A percentile compares a stretch with the other conserved stretches of the same genome.
Conservation (phyloP, 441 rosid species). For the Sinapis alba region DNA sequence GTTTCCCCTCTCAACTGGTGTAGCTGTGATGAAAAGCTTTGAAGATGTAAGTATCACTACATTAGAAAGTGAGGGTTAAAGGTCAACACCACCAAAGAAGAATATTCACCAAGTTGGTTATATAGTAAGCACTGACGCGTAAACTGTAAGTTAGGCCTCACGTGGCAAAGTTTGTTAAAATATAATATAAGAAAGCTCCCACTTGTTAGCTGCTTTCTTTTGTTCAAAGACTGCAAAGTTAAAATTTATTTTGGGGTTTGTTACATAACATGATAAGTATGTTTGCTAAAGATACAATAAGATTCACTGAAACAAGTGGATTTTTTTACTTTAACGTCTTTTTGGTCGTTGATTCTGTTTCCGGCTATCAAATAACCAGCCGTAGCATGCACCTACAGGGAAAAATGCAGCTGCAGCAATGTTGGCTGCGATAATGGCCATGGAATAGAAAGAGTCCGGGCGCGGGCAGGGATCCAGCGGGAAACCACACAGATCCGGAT, state of each 20-base stretch:
- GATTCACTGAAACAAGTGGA: neutral
- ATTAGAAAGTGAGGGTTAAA: neutral
- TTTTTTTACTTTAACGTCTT: neutral
- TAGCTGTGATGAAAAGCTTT: neutral
- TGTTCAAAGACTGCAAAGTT: neutral
- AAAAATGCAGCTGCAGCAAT: neutral
- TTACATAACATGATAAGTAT: neutral
- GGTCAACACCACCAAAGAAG: neutral
- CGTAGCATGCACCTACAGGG: conserved; percentile 15
- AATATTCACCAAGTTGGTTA: neutral
- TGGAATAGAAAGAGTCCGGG: neutral
- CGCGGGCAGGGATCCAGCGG: conserved; percentile 27
- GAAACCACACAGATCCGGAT: conserved; percentile 40
- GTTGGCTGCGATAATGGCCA: neutral
- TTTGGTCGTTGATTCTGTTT: neutral
- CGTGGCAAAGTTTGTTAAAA: neutral
- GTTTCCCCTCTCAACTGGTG: neutral
- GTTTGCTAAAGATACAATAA: neutral
- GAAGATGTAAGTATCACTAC: neutral
- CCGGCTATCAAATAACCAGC: conserved; percentile 3
- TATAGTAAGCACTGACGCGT: neutral
- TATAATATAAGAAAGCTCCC: neutral
- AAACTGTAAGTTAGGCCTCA: neutral
- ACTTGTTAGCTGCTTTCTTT: neutral
- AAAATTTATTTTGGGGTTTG: neutral